phyloP scores from a whole-genome alignment of 2,329 filamentous ascomycete genomes.

The Anthostomella pinea region DNA sequence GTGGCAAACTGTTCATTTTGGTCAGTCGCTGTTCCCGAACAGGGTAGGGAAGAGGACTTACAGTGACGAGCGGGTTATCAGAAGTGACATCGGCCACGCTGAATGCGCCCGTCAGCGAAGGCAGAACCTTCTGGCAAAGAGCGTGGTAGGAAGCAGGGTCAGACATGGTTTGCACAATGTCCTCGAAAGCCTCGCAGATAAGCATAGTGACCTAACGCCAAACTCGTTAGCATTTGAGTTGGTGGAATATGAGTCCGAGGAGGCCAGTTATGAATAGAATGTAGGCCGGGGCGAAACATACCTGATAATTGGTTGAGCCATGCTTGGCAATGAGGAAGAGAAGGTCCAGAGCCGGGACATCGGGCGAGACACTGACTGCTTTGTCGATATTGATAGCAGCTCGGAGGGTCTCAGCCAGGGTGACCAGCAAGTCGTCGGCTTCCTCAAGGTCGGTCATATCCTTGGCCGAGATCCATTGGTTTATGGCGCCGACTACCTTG shows the following conservation, averaged over 20 bases:
- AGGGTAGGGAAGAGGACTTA: constrained; percentile 34
- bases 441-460: constrained; percentile 82
- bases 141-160: constrained; percentile 68
- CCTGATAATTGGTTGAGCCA: constrained; percentile 84
- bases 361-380: constrained; percentile 67
- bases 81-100: constrained; percentile 83
- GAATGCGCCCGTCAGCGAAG: constrained; percentile 83
- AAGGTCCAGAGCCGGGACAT: constrained; percentile 72
- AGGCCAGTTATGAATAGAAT: not conserved
- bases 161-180: constrained; percentile 69
- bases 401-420: constrained; percentile 80
- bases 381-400: constrained; percentile 80
- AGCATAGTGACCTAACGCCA: constrained; percentile 64
- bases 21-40: constrained; percentile 17
- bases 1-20: constrained; percentile 61
- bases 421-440: constrained; percentile 87
- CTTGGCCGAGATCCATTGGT: constrained; percentile 73
- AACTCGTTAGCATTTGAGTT: constrained; percentile 8
- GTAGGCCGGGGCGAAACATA: constrained; percentile 14
- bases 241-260: not conserved
- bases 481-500: constrained; percentile 57
- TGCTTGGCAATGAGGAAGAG: constrained; percentile 88
- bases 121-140: constrained; percentile 82
- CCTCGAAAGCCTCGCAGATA: constrained; percentile 87
- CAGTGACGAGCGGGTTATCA: constrained; percentile 78